Base-by-base conservation (phyloP, 164 flowering plant genomes). In the Macadamia integrifolia region DNA sequence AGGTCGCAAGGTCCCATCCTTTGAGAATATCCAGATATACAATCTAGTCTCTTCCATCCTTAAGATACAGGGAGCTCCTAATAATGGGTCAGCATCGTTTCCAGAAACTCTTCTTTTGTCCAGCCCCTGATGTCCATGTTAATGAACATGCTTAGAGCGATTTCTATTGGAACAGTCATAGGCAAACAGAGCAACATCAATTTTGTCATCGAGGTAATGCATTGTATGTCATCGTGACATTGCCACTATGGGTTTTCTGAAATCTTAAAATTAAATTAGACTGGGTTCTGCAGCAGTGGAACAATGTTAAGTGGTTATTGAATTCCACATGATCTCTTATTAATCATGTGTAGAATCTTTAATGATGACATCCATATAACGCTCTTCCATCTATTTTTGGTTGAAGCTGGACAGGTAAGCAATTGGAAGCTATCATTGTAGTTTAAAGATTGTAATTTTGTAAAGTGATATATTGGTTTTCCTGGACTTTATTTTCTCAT, bases 1-100 rank as follows among this genome's bases (percentile, higher is more conserved):
- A 66, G 96, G 97, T 6, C 61, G 76, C 42, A 94, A 92, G 75
- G 88, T 94, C 12, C 89, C 92, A 2, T 92, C 97, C 30, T 94
- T 94, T 58, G 92, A 86, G 80, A 94, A 94, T 78, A 83, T 94
- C 70, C 81, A 94, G 82, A 90, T 94, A 61, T 94, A 90, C 71
- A 87, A 89, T 66, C 30, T 89, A 83, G 72, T 92, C 31, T 85
- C 94, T 64, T 77, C 85, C 9, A 86, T 94, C 75, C 88, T 94
- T 60, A 75, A 82, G 30, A 87, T 92, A 30, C 61, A 78, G 18
- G 94, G 94, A 61, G 91, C 96, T 62, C 78, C 91, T 1, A 94
- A 87, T 56, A 94, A 94, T 62, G 99, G 99, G 35, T 76, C 96
- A 53, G 61, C 71, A 43, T 75, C 85, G 7, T 90, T 94, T 76